Evolutionary conservation across 495 filamentous ascomycete genomes (phyloP), one percentile per base, ranked within the genome.

Genomic region (Neurospora cerealis): DNA sequence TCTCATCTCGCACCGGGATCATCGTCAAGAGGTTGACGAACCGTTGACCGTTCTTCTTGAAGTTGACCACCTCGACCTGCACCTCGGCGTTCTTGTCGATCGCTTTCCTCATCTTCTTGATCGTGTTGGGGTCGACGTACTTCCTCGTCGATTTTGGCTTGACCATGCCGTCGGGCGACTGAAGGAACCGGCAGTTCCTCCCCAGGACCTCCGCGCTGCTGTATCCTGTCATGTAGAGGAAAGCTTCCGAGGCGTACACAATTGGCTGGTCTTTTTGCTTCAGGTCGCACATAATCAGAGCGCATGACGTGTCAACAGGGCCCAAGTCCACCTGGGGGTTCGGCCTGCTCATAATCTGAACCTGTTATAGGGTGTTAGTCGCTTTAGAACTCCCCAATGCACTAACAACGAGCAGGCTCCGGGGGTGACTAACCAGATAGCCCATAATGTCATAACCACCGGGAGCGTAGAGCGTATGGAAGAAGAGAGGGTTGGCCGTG

Each of bases 131-230:
- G 76, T 84, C 79, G 72, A 83, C 79, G 40, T 81, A 74, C 37
- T 81, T 78, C 38, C 81, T 80, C 17, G 74, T 36, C 17, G 79
- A 79, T 42, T 73, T 74, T n/a, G 75, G 74, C 24, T 72, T 70
- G 36, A 83, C 80, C 36, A 78, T 75, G 4, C 79, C 81, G 4
- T 72, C 80, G 19, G 85, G 85, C 8, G 82, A 78, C 77, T 88
- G 87, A 28, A 88, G 75, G 71, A 88, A 87, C n/a, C 87, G 86
- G 71, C 86, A 88, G 77, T 88, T 88, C 21, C 75, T 71, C 0
- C 85, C 85, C n/a, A 85, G 40, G 11, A 84, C 79, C 72, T 88
- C 85, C 40, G 69, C 34, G 3, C 46, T 48, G 4, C 78, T 69
- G 74, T 88, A 88, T 7, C 86, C 86, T 0, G 86, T 86, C 71